Evolutionary conservation across 2,329 filamentous ascomycete genomes (phyloP), one percentile per base, ranked within the genome.

Genomic region (Emmonsiellopsis sp.): DNA sequence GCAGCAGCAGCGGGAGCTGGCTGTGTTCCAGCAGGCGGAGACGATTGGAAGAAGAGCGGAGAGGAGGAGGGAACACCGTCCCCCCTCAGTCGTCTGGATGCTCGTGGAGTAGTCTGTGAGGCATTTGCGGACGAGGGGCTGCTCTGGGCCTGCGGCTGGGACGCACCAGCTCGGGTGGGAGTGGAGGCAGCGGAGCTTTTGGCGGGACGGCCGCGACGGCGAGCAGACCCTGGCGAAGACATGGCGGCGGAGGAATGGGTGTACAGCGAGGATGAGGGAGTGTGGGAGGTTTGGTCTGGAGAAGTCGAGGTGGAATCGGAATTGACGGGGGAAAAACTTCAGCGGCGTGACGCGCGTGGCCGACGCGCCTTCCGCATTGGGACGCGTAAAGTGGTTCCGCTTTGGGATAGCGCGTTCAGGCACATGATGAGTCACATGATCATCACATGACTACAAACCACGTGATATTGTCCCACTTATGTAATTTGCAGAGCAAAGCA

Each of bases 21-120:
- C 63, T 71, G 65, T 53, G 71, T 72, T 37, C 69, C 71, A 49
- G 72, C 72, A 8, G 62, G 68, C 6, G 83, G 81, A 14, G 82
- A 85, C 0, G 81, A 84, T 57, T 77, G 82, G 70, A 84, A 94
- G 70, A 88, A 87, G 58, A 95, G 77, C 42, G 91, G 91, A 55
- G 90, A 95, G 3, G 89, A 93, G 5, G 82, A 81, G 57, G 84
- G 74, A 37, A 75, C 65, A 52, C 68, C 65, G 37, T 59, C 60
- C 21, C 65, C 68, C 51, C 68, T 62, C 59, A 74, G 63, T 33
- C 74, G 63, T 56, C 73, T 64, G 43, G 72, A 66, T 44, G 71
- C 69, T 52, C 73, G 71, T 32, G 78, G 77, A 2, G 77, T 80
- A 49, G 69, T 64, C 57, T 68, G 65, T 52, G 62, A 53, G 17